Conservation (phyloP, 140 eudicot species). For the Senecio squalidus region DNA sequence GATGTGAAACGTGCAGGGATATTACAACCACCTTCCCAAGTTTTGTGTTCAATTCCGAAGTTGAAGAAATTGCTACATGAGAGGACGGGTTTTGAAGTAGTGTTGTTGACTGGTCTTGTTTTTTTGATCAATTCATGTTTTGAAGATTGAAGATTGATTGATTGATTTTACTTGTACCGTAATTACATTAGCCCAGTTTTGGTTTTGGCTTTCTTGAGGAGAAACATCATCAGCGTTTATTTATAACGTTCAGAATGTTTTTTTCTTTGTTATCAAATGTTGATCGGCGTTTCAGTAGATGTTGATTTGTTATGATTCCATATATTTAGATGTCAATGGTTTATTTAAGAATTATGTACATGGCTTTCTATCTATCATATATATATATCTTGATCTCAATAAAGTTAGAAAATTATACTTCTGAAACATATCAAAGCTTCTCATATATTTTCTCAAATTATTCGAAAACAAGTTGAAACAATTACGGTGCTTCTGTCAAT, state of each 20-base stretch:
- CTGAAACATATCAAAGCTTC: too few relatives aligned
- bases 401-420: too few relatives aligned
- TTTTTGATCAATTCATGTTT: conserved; percentile 17
- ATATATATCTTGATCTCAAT: background rate
- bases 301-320: background rate
- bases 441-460: too few relatives aligned
- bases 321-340: conserved; percentile 12
- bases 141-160: conserved; percentile 15
- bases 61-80: conserved; percentile 52
- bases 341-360: background rate
- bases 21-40: conserved; percentile 66
- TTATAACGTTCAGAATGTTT: background rate
- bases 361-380: background rate
- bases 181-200: conserved; percentile 18
- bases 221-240: conserved; percentile 1
- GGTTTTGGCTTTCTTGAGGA: conserved; percentile 30
- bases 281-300: conserved; percentile 12
- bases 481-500: too few relatives aligned
- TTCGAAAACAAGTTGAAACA: too few relatives aligned
- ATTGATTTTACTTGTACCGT: conserved; percentile 12
- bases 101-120: conserved; percentile 17
- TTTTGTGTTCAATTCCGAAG: conserved; percentile 65
- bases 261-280: background rate
- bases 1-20: conserved; percentile 43
- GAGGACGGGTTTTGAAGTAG: conserved; percentile 17